Evolutionary conservation across 108 stramenopile species (phyloP), one percentile per base, ranked within the genome.

Genomic region (Pseudonitzschia pungens): DNA sequence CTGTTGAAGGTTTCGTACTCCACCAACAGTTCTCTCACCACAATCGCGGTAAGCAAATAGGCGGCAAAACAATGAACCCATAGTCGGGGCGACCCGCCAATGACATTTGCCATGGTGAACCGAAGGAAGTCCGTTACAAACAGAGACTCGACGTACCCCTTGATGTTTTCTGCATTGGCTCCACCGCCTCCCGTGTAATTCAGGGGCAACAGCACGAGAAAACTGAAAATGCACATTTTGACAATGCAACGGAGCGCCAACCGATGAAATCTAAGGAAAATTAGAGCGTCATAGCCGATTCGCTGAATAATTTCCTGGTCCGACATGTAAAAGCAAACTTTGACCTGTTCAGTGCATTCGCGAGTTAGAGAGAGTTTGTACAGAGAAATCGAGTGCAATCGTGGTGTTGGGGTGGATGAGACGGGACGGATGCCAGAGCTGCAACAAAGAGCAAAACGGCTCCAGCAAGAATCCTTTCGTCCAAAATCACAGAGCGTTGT

Each of bases 21-120:
- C 8, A 81, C 79, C 66, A 96, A 65, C 65, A 96, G 68, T 70
- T 96, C 92, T 29, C 84, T 68, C 22, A 89, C 84, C 43, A 93
- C 90, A 77, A 96, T 96, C 0, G 76, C 88, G 5, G 92, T 96
- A 52, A 90, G 73, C 28, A 96, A 77, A 79, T 92, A 93, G 15
- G 92, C 94, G 16, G 87, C 92, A 75, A 91, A 81, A 75, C 92
- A 93, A 82, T 96, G 94, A 3, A 92, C 85, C 94, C 94, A 96
- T n/a, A 96, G 77, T 53, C 89, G 78, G 45, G 88, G 82, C 29
- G 81, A 83, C 22, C 94, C 92, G 2, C 76, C 65, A 16, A 50
- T 71, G 5, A 96, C 85, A 70, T 96, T 96, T 75, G 94, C 94
- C 92, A 96, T 96, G 72, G 91, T 88, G 62, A 96, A 96, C 41